phyloP scores from a whole-genome alignment of 805 yeast species.

The Jamesozyma jinghongensis region DNA sequence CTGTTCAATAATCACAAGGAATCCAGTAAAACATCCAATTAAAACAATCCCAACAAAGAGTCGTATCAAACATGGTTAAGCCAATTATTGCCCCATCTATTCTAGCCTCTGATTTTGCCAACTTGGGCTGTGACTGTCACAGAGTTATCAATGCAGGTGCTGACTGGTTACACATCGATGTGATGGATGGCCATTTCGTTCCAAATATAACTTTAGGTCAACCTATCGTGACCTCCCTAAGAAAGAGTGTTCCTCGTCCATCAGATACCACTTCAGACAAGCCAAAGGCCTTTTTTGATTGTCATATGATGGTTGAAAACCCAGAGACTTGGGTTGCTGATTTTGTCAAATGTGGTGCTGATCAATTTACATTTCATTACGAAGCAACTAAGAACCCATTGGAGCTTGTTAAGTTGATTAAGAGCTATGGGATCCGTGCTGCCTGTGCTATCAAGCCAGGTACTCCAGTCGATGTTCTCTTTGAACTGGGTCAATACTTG shows the following conservation, averaged over 20 bases:
- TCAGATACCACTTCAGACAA: conserved; percentile 30
- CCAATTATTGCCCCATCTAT: conserved; percentile 91
- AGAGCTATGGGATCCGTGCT: conserved; percentile 75
- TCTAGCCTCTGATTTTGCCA: conserved; percentile 84
- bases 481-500: conserved; percentile 61
- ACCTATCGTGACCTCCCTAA: conserved; percentile 70
- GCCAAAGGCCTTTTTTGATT: conserved; percentile 62
- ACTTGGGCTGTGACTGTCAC: conserved; percentile 81
- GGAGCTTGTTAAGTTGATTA: conserved; percentile 66
- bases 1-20: neutral
- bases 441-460: conserved; percentile 94
- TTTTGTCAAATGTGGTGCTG: conserved; percentile 90
- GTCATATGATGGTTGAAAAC: conserved; percentile 94
- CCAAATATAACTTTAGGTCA: conserved; percentile 95
- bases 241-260: conserved; percentile 66
- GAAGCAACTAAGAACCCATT: conserved; percentile 81
- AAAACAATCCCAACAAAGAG: neutral
- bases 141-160: conserved; percentile 71
- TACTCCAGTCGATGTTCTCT: conserved; percentile 76
- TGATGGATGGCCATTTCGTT: conserved; percentile 98
- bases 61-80: conserved; percentile 45
- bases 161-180: conserved; percentile 96
- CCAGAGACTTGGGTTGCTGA: conserved; percentile 94
- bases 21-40: neutral
- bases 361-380: conserved; percentile 91